These are phyloP conservation scores for Geotrichum australiense DNA, from an alignment of 1,139 yeast species.

Conservation along the genomic window DNA sequence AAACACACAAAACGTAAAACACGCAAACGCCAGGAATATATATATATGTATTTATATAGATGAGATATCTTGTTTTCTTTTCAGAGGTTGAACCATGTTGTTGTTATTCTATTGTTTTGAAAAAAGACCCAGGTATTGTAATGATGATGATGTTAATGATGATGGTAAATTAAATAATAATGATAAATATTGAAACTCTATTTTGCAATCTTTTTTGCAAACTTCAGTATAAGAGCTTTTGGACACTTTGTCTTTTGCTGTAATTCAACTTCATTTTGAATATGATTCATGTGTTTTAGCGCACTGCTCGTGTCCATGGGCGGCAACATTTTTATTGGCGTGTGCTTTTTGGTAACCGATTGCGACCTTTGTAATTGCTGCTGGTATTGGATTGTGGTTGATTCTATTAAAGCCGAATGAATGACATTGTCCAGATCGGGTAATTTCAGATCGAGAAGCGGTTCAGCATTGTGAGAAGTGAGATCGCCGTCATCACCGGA, in stretches of 20 bases:
- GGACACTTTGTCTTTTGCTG: background rate
- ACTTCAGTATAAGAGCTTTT: slow-evolving; percentile 1
- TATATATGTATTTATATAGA: too few species aligned
- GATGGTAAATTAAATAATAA: background rate
- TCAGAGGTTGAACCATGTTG: too few species aligned
- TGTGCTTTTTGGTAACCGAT: too few species aligned
- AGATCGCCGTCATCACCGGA: background rate
- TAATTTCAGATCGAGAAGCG: background rate
- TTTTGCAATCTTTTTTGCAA: slow-evolving; percentile 2
- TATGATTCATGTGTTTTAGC: too few species aligned
- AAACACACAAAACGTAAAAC: too few species aligned
- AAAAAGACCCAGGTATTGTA: background rate
- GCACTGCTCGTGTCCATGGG: too few species aligned
- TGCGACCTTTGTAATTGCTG: too few species aligned
- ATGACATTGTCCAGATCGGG: slow-evolving; percentile 3
- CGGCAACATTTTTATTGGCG: too few species aligned
- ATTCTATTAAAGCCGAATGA: slow-evolving; percentile 2
- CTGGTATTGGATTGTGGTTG: background rate
- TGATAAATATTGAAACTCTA: background rate
- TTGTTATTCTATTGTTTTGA: too few species aligned
- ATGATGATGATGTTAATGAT: background rate
- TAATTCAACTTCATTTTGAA: too few species aligned
- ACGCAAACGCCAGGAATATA: too few species aligned
- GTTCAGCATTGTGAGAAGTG: background rate
- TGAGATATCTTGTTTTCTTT: too few species aligned